Evolutionary conservation across 2,329 filamentous ascomycete genomes (phyloP), one percentile per base, ranked within the genome.

Genomic region (Colletotrichum incanum): DNA sequence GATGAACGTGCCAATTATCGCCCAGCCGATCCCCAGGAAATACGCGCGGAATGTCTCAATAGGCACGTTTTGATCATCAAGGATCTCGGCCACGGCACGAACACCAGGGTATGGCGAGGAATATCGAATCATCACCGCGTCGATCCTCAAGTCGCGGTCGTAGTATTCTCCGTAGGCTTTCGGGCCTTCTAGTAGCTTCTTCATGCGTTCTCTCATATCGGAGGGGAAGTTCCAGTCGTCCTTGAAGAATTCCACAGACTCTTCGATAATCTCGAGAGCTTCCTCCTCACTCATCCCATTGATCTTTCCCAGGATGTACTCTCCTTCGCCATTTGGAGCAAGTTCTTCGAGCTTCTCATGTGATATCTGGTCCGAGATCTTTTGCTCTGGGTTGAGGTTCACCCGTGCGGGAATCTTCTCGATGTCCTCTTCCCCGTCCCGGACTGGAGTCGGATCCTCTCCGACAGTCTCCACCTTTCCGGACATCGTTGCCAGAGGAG

Each of bases 211-310:
- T 31, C 82, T 77, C 83, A 84, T 85, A 5, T 83, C 81, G 2
- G 79, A 75, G 0, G 84, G 84, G 49, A 85, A 85, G 74, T 85
- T 84, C 82, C 83, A 84, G 75, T 85, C 84, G 65, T 85, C 84
- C 28, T 77, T 75, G 72, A 84, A 82, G 73, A 84, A 85, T 23
- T 78, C 76, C 61, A 82, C 74, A 0, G 80, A 77, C 73, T 84
- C 83, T 2, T 76, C 66, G 11, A 86, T 71, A 60, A 85, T 84
- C 34, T 78, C 80, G 6, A 83, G 37, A 0, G 84, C 84, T 66
- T 85, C 83, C 37, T 84, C 83, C 76, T 83, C 82, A 54, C 76
- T 79, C 82, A 86, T 85, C 73, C 73, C 77, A 72, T 84, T 82
- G 75, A 86, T 81, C 74, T 80, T 83, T 43, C 80, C 78, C 28